phyloP scores from a whole-genome alignment of 345 rosid species.

The Lumnitzera littorea region DNA sequence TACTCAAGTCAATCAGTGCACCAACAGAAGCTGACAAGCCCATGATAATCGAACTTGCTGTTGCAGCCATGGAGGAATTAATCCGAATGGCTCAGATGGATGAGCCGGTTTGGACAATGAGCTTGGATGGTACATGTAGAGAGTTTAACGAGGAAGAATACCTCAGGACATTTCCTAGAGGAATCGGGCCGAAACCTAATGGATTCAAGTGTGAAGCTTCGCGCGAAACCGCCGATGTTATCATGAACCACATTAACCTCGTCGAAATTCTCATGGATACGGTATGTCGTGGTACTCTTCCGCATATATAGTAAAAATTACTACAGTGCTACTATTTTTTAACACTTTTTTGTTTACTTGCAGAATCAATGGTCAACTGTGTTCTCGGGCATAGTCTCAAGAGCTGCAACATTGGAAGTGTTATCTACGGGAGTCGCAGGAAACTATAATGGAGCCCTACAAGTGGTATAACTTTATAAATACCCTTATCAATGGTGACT shows the following conservation, averaged over 20 bases:
- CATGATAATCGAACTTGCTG: constrained; percentile 66
- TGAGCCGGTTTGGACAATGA: constrained; percentile 72
- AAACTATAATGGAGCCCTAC: constrained; percentile 64
- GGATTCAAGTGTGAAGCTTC: constrained; percentile 85
- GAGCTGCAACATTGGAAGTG: constrained; percentile 57
- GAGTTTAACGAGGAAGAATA: constrained; percentile 69
- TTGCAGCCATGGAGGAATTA: constrained; percentile 87
- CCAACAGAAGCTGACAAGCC: constrained; percentile 62
- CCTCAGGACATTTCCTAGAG: constrained; percentile 37
- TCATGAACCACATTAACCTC: constrained; percentile 57
- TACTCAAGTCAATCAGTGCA: constrained; percentile 46
- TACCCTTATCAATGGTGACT: background rate
- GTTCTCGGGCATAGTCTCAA: constrained; percentile 65
- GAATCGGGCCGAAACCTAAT: constrained; percentile 50
- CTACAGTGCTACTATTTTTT: background rate
- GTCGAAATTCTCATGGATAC: constrained; percentile 77
- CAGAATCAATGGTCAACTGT: constrained; percentile 79
- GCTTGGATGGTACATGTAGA: constrained; percentile 33
- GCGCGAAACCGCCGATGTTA: constrained; percentile 47
- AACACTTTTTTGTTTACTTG: background rate
- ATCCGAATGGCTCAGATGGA: constrained; percentile 63
- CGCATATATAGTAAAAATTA: no score
- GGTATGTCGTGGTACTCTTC: constrained; percentile 22
- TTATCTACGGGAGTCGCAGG: constrained; percentile 60
- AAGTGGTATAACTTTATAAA: constrained; percentile 22